A percentile compares a stretch with the other conserved stretches of the same genome.
Conservation (phyloP, 106 monocot species). For the Acanthochlamys bracteata region DNA sequence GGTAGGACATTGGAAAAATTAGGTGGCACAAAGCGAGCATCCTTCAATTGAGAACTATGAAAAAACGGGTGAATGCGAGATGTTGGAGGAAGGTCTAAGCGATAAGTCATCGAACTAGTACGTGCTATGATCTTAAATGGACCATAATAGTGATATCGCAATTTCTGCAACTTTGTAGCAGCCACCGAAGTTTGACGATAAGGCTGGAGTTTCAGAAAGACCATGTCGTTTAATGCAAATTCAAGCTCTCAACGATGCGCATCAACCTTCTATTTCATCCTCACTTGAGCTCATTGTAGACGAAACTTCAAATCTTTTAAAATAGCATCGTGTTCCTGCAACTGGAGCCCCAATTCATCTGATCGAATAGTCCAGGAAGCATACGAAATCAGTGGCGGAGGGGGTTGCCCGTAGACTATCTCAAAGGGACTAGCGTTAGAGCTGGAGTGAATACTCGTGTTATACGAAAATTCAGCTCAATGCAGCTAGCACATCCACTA, state of each 20-base stretch:
- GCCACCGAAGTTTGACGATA: background rate
- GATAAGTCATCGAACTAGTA: background rate
- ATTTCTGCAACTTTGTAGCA: background rate
- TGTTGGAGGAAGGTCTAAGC: background rate
- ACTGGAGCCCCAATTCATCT: background rate
- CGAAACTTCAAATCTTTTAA: background rate
- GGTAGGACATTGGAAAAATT: too few relatives aligned
- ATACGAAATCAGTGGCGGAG: background rate
- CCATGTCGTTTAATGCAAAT: background rate
- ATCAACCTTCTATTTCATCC: background rate
- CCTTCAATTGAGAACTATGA: background rate
- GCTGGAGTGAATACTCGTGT: background rate
- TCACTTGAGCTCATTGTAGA: background rate
- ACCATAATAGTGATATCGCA: background rate
- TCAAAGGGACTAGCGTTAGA: background rate
- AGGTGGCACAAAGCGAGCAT: background rate
- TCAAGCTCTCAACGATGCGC: background rate
- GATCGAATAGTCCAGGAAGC: background rate
- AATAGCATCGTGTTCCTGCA: background rate
- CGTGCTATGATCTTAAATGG: background rate
- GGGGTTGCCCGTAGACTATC: background rate
- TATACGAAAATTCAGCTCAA: background rate
- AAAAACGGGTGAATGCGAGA: background rate
- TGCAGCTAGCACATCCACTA: background rate
- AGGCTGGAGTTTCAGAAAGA: background rate